Percentiles rank a stretch among this genome's conserved stretches.
Conservation (phyloP, 768 basidiomycete genomes). For the Strobilomyces confusus region DNA sequence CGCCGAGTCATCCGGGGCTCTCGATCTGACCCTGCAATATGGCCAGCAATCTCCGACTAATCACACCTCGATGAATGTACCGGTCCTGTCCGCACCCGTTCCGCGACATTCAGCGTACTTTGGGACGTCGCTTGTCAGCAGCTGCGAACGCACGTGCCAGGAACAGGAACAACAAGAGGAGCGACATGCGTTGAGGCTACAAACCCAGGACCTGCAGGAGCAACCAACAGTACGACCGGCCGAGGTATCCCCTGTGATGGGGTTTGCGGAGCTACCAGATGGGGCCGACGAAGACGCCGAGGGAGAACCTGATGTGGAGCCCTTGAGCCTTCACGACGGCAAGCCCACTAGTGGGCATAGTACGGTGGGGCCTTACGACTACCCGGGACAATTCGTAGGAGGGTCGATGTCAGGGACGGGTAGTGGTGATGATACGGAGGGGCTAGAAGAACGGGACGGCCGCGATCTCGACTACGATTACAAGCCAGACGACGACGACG, state of each 20-base stretch:
- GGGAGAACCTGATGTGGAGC: conserved; percentile 29
- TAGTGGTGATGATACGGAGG: conserved; percentile 27
- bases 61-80: conserved; percentile 19
- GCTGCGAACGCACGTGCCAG: conserved; percentile 36
- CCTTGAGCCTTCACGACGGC: conserved; percentile 25
- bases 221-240: conserved; percentile 32
- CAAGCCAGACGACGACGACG: conserved; percentile 27
- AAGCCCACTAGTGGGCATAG: conserved; percentile 23
- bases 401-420: conserved; percentile 23
- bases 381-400: conserved; percentile 13
- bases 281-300: conserved; percentile 36
- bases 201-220: conserved; percentile 31
- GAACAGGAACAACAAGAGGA: conserved; percentile 36
- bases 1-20: conserved; percentile 16
- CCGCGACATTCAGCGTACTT: conserved; percentile 33
- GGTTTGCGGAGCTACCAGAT: conserved; percentile 27
- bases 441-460: conserved; percentile 19
- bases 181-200: conserved; percentile 28
- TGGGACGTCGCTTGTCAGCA: conserved; percentile 27
- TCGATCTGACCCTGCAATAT: conserved; percentile 28
- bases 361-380: conserved; percentile 26
- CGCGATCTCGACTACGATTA: conserved; percentile 30
- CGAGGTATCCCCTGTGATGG: conserved; percentile 31
- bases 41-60: conserved; percentile 14
- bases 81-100: conserved; percentile 30